Evolutionary conservation across 2,329 filamentous ascomycete species (phyloP).

Genomic region (Exophiala oligosperma): DNA sequence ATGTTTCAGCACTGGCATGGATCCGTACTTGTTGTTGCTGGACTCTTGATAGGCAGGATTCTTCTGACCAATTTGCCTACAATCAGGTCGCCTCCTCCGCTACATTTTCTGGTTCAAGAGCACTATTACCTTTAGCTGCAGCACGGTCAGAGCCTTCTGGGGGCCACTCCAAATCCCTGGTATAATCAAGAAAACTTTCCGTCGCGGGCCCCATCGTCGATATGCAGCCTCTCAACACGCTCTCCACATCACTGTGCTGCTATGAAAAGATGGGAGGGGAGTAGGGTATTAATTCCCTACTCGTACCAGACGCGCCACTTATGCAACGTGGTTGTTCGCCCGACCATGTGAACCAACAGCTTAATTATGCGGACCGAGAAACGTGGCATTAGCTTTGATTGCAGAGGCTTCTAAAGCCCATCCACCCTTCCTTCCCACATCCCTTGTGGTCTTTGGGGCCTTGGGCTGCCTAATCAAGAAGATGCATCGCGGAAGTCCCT

Average conservation of each 20-base stretch:
- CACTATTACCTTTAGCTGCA: no score
- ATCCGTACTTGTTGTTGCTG: no score
- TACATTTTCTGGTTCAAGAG: no score
- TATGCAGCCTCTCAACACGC: background rate
- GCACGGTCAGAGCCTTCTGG: background rate
- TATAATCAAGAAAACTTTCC: background rate
- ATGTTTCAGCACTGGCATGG: no score
- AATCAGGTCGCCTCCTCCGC: no score
- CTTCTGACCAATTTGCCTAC: no score
- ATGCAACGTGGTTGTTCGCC: constrained; percentile 13
- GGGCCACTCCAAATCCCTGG: background rate
- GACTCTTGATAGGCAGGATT: no score
- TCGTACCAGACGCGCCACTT: constrained; percentile 9
- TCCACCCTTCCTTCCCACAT: background rate
- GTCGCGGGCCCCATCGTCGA: background rate
- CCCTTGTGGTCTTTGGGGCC: background rate
- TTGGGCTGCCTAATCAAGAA: background rate
- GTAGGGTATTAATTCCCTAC: background rate
- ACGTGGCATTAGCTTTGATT: constrained; percentile 25
- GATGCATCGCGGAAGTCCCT: no score
- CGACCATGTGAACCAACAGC: constrained; percentile 3
- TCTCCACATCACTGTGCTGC: background rate
- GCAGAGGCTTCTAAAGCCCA: constrained; percentile 7
- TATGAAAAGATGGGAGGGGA: background rate
- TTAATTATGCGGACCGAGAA: constrained; percentile 19